Conservation (phyloP, 2,329 filamentous ascomycete species). For the Pestalotiopsis sp. region DNA sequence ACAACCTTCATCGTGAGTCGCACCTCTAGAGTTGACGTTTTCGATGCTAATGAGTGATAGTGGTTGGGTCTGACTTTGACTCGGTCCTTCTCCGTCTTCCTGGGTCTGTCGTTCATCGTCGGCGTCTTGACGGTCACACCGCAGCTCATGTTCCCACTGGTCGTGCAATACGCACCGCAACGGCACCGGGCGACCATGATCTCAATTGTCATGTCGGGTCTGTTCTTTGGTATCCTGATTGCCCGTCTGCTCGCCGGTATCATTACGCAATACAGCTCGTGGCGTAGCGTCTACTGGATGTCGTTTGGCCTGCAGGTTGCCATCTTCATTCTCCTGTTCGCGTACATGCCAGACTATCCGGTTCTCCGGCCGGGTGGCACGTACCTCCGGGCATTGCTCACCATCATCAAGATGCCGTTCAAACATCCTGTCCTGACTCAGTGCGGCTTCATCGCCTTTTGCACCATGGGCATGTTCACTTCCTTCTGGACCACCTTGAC, state of each 20-base stretch:
- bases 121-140: slow-evolving; percentile 83
- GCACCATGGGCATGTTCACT: slow-evolving; percentile 55
- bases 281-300: slow-evolving; percentile 82
- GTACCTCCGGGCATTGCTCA: slow-evolving; percentile 68
- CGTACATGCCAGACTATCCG: slow-evolving; percentile 82
- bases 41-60: slow-evolving; percentile 27
- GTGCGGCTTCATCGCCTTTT: slow-evolving; percentile 67
- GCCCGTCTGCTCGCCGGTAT: slow-evolving; percentile 78
- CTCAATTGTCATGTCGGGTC: slow-evolving; percentile 74
- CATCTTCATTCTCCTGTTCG: slow-evolving; percentile 67
- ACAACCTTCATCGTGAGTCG: slow-evolving; percentile 67
- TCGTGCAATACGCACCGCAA: slow-evolving; percentile 76
- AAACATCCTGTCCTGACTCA: slow-evolving; percentile 72
- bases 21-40: no score
- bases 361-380: slow-evolving; percentile 70
- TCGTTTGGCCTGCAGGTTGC: slow-evolving; percentile 71
- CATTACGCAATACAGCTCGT: slow-evolving; percentile 72
- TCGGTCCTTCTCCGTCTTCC: slow-evolving; percentile 64
- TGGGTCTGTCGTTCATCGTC: slow-evolving; percentile 71
- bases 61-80: slow-evolving; percentile 77
- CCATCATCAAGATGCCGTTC: slow-evolving; percentile 65
- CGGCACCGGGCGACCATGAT: slow-evolving; percentile 70
- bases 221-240: slow-evolving; percentile 76
- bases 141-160: slow-evolving; percentile 78
- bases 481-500: slow-evolving; percentile 52